Base-by-base conservation (phyloP, 2,329 filamentous ascomycete genomes). In the Hymenoscyphus albidus region DNA sequence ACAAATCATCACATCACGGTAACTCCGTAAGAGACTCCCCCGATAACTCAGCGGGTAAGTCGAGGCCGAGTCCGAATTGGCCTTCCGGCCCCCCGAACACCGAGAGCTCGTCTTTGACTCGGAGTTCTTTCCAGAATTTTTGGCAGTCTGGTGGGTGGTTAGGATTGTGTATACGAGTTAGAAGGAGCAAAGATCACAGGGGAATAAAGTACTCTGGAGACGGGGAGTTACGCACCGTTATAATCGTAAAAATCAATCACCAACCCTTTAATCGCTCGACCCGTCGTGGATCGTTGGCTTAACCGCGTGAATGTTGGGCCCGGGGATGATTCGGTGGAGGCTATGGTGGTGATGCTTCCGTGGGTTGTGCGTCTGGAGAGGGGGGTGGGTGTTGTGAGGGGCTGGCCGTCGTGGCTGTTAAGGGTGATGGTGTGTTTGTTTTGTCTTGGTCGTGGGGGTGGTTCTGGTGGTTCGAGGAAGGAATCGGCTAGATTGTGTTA, bases 341-440 rank as follows among this genome's bases (percentile, higher is more conserved):
- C 61, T 32, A 69, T 68, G 5, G 68, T 71, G 2, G 64, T 57
- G 18, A 70, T 59, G 58, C 67, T 71, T 6, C 67, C 66, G 51
- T 66, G 66, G 0, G 66, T 68, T 58, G 62, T 64, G 5, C 65
- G 60, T 40, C 65, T 65, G 14, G 55, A 58, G 6, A 68, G 38
- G 3, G 18, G 48, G 18, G 58, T 65, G 9, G 65, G 56, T 1
- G 60, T 55, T 14, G 65, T 64, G 9, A 70, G 58, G 2, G 63
- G 35, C 59, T 59, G 63, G 7, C 67, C 67, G 27, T 69, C 64
- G 3, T 39, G 18, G 35, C 64, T 67, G 5, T 70, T 64, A 4
- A 71, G 60, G 6, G 54, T 65, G 1, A 68, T 55, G 13, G 32
- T 59, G 56, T 64, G 69, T 12, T 48, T 58, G 32, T 65, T 63